Evolutionary conservation across 31 red algal genomes (phyloP).

Genomic region (Odonthalia washingtoniensis): DNA sequence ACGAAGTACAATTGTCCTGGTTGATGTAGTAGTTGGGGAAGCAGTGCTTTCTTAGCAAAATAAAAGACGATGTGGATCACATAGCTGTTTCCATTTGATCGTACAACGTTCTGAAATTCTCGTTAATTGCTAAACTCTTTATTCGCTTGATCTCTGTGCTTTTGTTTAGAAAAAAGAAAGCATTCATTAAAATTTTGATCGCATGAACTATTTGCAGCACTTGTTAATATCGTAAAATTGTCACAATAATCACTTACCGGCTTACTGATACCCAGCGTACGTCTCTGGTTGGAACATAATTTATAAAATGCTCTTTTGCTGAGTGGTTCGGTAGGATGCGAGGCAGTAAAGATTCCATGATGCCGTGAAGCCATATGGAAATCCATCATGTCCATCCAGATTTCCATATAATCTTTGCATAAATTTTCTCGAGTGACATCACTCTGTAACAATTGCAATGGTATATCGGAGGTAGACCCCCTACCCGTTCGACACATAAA

Average conservation of each 20-base stretch:
- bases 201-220: background rate
- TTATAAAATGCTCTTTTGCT: background rate
- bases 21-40: background rate
- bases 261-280: conserved; percentile 7
- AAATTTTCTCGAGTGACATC: background rate
- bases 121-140: background rate
- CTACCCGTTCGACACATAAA: conserved; percentile 38
- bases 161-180: background rate
- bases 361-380: background rate
- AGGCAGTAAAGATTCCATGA: background rate
- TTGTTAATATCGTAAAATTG: background rate
- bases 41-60: conserved; percentile 21
- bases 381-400: conserved; percentile 13
- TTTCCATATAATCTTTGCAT: conserved; percentile 11
- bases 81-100: background rate
- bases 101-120: conserved; percentile 1
- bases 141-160: no score
- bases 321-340: background rate
- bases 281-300: background rate
- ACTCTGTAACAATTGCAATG: conserved; percentile 28
- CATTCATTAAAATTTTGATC: background rate
- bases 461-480: background rate
- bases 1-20: conserved; percentile 28
- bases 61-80: background rate
- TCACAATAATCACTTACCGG: conserved; percentile 39